A percentile compares a stretch with the other conserved stretches of the same genome.
phyloP scores from a whole-genome alignment of 2,329 filamentous ascomycete genomes.

The Spiromastix sp. region DNA sequence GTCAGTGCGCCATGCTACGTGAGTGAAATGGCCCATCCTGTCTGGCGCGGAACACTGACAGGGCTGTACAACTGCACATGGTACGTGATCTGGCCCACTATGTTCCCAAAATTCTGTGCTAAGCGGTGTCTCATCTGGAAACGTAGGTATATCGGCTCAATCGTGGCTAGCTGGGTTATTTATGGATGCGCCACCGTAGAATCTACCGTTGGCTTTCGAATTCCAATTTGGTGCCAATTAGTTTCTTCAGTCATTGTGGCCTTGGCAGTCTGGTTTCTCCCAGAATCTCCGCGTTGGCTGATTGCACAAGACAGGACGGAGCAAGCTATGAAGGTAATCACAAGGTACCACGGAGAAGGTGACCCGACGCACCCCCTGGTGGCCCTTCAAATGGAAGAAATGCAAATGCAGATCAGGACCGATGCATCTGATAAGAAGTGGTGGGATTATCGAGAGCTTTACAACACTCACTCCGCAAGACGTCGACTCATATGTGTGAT shows the following conservation, averaged over 20 bases:
- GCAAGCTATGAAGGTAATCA: constrained; percentile 43
- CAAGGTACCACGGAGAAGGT: constrained; percentile 46
- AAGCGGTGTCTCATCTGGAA: constrained; percentile 9
- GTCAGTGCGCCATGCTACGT: constrained; percentile 53
- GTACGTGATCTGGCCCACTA: constrained; percentile 20
- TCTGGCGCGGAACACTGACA: constrained; percentile 49
- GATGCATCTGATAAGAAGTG: constrained; percentile 29
- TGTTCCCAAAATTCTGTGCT: too few relatives aligned
- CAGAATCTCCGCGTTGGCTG: constrained; percentile 51
- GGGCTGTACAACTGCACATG: constrained; percentile 45
- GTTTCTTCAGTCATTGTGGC: constrained; percentile 31
- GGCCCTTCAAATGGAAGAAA: constrained; percentile 14
- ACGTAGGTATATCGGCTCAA: constrained; percentile 33
- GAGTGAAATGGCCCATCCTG: constrained; percentile 52
- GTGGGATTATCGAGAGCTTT: constrained; percentile 43
- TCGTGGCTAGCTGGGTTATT: constrained; percentile 31
- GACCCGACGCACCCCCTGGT: constrained; percentile 16
- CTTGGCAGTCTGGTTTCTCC: constrained; percentile 36
- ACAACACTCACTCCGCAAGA: constrained; percentile 38
- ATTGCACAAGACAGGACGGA: constrained; percentile 47
- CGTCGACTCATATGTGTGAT: constrained; percentile 41
- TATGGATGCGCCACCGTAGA: constrained; percentile 7
- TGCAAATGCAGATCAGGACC: constrained; percentile 13
- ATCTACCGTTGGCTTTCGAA: constrained; percentile 37
- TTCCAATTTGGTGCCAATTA: constrained; percentile 44